These are phyloP conservation scores for Ceratocystis alfenasii DNA, from an alignment of 2,329 filamentous ascomycete genomes.

Conservation along the genomic window DNA sequence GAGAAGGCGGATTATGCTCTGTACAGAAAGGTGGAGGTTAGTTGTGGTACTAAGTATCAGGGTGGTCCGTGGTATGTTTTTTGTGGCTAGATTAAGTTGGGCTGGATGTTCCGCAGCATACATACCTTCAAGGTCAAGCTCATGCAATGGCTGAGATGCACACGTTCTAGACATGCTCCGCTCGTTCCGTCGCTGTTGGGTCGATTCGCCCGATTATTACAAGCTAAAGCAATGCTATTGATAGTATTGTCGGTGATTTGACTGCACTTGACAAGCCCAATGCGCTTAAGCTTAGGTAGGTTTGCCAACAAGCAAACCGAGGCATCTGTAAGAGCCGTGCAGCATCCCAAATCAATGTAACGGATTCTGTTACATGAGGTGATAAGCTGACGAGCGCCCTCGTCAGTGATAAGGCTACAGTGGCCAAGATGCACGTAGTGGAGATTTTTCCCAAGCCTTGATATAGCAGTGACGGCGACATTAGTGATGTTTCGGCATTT, in stretches of 20 bases:
- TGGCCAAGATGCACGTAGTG: constrained; percentile 96
- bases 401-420: constrained; percentile 81
- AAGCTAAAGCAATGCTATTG: constrained; percentile 24
- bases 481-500: constrained; percentile 94
- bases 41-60: background rate
- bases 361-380: constrained; percentile 82
- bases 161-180: constrained; percentile 62
- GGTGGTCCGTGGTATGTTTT: too few relatives aligned
- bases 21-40: background rate
- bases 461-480: constrained; percentile 72
- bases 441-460: constrained; percentile 82
- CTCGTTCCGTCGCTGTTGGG: constrained; percentile 24
- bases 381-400: constrained; percentile 73
- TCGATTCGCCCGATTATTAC: background rate
- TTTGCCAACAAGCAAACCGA: constrained; percentile 75
- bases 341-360: constrained; percentile 97
- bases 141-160: constrained; percentile 91
- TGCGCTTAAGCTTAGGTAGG: constrained; percentile 84
- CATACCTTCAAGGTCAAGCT: constrained; percentile 69
- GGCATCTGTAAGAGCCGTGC: constrained; percentile 71
- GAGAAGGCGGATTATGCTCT: constrained; percentile 76
- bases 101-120: constrained; percentile 22
- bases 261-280: constrained; percentile 87
- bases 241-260: constrained; percentile 86
- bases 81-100: too few relatives aligned